Evolutionary conservation across 306 rosid genomes (phyloP), one percentile per base, ranked within the genome.

Genomic region (Begonia masoniana): DNA sequence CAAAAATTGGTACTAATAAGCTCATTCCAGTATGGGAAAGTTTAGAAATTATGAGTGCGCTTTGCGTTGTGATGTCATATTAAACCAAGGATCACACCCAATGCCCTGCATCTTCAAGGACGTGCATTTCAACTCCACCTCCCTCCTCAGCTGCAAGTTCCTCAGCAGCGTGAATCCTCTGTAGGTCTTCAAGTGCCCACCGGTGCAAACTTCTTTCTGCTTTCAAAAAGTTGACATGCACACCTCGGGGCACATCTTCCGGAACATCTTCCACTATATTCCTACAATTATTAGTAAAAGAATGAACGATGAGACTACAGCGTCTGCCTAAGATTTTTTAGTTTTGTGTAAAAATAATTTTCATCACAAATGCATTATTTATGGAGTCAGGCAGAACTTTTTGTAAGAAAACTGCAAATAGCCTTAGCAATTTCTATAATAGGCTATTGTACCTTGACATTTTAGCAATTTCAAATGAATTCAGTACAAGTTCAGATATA

Each of bases 51-150:
- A 1, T 31, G 10, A 36, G 10, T 13, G 45, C 15, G 23, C 55
- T 59, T 42, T 9, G 24, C 12, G 16, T n/a, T 14, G 12, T 49
- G 16, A 39, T 10, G 12, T 7, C 43, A 45, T 36, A 13, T 10
- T 26, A 14, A 17, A 15, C 51, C 48, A 43, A 55, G 26, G 43
- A 65, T 66, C 74, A 48, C 81, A 91, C 92, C 97, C 97, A 91
- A 55, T 91, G 97, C 17, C 96, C 97, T 62, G 97, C 94, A 77
- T 86, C 97, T 68, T 91, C 94, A 64, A 91, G 96, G 61, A 91
- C 99, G 43, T 91, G 96, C 96, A 91, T 91, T 73, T 86, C 86
- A 71, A 91, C 99, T 46, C 99, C 99, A 48, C 88, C 99, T 56
- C 92, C 99, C 77, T 83, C 96, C 68, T 86, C 99, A 17, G 59